These are phyloP conservation scores for Avicennia marina DNA, from an alignment of 257 asterid species.

Conservation along the genomic window DNA sequence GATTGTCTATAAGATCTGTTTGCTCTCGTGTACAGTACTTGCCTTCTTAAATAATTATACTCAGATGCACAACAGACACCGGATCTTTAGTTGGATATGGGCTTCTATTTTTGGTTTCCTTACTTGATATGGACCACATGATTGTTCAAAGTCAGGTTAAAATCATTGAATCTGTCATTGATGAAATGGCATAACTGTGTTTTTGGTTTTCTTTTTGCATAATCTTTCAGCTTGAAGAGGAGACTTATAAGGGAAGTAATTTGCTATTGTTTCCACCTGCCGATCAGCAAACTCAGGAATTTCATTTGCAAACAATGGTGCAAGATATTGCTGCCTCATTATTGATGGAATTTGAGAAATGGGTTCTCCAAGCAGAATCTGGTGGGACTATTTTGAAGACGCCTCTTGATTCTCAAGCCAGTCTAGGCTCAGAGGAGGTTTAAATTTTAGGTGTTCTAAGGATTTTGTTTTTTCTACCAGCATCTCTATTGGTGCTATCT, in stretches of 20 bases:
- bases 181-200: too few species aligned
- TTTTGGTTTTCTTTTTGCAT: conserved; percentile 10
- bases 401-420: conserved; percentile 98
- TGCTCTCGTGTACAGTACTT: too few species aligned
- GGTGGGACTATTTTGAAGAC: conserved; percentile 93
- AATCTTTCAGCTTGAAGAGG: conserved; percentile 76
- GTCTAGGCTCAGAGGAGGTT: conserved; percentile 99
- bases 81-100: too few species aligned
- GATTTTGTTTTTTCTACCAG: conserved; percentile 25
- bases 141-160: too few species aligned
- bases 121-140: too few species aligned
- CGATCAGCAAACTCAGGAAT: conserved; percentile 88
- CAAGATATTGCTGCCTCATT: conserved; percentile 94
- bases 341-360: conserved; percentile 96
- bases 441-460: conserved; percentile 77
- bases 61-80: too few species aligned
- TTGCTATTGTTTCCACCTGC: conserved; percentile 90
- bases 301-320: conserved; percentile 94
- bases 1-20: too few species aligned
- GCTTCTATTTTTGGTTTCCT: too few species aligned
- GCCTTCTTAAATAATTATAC: too few species aligned
- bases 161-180: too few species aligned
- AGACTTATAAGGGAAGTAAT: conserved; percentile 70
- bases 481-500: conserved; percentile 12
- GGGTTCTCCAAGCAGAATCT: conserved; percentile 93